These are phyloP conservation scores for Chlorella sp. DNA, from an alignment of 139 green algal species.

Conservation along the genomic window DNA sequence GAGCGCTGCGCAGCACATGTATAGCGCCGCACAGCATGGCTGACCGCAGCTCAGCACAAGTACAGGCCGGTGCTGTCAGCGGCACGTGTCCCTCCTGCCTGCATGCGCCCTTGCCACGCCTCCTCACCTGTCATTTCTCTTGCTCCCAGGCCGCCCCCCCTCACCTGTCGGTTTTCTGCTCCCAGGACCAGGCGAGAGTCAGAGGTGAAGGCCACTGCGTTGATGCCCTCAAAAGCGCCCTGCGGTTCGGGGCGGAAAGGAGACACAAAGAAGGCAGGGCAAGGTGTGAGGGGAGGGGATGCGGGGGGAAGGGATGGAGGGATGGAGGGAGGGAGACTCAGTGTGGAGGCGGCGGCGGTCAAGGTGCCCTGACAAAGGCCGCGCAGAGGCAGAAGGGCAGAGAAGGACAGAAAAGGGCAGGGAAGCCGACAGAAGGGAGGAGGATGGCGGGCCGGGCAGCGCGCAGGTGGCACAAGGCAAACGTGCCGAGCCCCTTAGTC, in stretches of 20 bases:
- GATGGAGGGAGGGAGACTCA: neutral
- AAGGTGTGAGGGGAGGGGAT: neutral
- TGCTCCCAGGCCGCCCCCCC: too few species aligned
- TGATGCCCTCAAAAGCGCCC: constrained; percentile 56
- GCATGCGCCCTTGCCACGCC: too few species aligned
- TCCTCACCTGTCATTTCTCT: constrained; percentile 20
- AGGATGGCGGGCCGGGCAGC: too few species aligned
- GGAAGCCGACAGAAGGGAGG: too few species aligned
- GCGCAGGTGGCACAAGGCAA: too few species aligned
- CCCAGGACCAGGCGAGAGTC: constrained; percentile 65
- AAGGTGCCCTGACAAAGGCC: neutral
- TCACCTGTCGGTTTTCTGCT: constrained; percentile 59
- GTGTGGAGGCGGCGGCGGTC: too few species aligned
- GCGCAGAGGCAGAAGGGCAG: neutral
- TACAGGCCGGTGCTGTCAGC: too few species aligned
- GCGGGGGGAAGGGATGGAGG: neutral
- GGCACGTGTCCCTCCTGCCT: too few species aligned
- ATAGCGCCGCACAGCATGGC: too few species aligned
- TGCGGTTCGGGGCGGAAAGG: constrained; percentile 10
- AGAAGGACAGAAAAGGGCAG: neutral
- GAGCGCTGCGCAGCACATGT: too few species aligned
- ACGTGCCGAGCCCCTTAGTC: too few species aligned
- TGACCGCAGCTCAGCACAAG: neutral
- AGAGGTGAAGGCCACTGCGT: constrained; percentile 63
- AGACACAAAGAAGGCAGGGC: neutral